Percentiles rank a stretch among this genome's conserved stretches.
Conservation (phyloP, 75 land plant species). For the Cunninghamia lanceolata region DNA sequence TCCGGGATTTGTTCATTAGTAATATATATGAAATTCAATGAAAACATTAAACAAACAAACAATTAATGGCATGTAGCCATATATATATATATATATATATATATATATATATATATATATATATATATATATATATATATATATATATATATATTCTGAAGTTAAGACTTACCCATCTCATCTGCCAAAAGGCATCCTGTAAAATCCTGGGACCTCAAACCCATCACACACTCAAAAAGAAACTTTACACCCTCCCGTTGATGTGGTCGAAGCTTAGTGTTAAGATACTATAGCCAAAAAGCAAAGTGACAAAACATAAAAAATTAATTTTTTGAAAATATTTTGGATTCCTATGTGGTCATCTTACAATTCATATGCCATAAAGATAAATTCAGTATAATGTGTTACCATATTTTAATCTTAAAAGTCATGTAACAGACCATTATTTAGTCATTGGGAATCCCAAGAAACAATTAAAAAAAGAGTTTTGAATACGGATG, state of each 20-base stretch:
- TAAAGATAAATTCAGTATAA: neutral
- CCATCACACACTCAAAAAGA: conserved; percentile 54
- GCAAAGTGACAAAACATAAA: neutral
- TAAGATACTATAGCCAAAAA: conserved; percentile 30
- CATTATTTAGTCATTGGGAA: neutral
- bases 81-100: neutral
- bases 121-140: neutral
- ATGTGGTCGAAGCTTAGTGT: conserved; percentile 42
- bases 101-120: neutral
- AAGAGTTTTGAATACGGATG: neutral
- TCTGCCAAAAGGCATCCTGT: conserved; percentile 49
- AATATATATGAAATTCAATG: neutral
- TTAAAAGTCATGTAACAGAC: neutral
- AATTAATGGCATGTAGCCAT: neutral
- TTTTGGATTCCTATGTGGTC: neutral
- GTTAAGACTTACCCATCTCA: conserved; percentile 38
- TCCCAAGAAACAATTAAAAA: neutral
- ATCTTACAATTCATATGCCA: no score
- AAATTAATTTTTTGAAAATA: neutral
- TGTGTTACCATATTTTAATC: neutral
- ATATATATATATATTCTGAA: neutral
- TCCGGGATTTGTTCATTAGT: neutral
- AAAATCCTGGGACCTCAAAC: conserved; percentile 30
- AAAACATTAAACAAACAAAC: neutral
- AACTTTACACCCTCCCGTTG: conserved; percentile 50